Percentiles rank a stretch among this genome's conserved stretches.
phyloP scores from a whole-genome alignment of 352 stramenopile species.

The Phytophthora vignae region DNA sequence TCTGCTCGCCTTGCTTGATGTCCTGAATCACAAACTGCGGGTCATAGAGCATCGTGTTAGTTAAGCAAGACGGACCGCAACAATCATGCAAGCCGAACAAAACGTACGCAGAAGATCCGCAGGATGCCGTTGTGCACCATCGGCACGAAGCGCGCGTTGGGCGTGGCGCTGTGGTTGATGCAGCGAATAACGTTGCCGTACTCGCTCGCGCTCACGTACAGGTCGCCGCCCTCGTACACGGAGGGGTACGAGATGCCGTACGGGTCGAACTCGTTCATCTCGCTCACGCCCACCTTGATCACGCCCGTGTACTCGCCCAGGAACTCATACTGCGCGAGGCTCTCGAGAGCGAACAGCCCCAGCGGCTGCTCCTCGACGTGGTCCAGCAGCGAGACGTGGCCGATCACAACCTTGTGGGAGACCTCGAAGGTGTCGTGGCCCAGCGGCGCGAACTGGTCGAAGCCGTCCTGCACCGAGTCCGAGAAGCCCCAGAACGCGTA shows the following conservation, averaged over 20 bases:
- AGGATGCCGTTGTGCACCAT: conserved; percentile 75
- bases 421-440: conserved; percentile 37
- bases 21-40: conserved; percentile 61
- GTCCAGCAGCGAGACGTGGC: conserved; percentile 58
- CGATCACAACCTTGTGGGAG: conserved; percentile 60
- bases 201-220: conserved; percentile 75
- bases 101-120: conserved; percentile 78
- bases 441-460: conserved; percentile 47
- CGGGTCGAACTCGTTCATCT: conserved; percentile 55
- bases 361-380: conserved; percentile 59
- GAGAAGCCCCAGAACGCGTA: conserved; percentile 84
- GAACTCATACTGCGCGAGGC: conserved; percentile 53
- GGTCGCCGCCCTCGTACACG: conserved; percentile 65
- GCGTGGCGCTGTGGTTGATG: conserved; percentile 75
- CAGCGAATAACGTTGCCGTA: conserved; percentile 83
- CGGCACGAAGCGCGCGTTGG: conserved; percentile 71
- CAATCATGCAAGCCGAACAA: background rate
- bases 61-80: background rate
- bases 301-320: conserved; percentile 79
- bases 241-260: conserved; percentile 82
- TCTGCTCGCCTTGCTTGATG: conserved; percentile 60
- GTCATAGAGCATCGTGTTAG: conserved; percentile 8
- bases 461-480: conserved; percentile 56
- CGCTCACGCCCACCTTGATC: conserved; percentile 55
- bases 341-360: conserved; percentile 67